Conservation (phyloP, 345 rosid species). For the Eucalyptus polyanthemos region DNA sequence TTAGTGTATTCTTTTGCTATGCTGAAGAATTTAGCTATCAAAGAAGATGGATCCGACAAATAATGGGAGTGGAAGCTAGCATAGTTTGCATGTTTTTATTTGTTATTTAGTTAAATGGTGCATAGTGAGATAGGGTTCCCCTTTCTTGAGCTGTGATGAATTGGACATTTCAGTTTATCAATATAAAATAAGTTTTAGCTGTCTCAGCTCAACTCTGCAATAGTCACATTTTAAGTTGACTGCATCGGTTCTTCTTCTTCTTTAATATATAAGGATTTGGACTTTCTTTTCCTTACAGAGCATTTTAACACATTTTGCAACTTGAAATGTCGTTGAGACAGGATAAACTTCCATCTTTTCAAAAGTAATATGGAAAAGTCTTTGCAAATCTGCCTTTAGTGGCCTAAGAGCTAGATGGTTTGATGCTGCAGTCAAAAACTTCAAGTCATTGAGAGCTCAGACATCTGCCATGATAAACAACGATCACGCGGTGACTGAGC, state of each 20-base stretch:
- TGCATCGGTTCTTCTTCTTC: background rate
- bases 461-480: conserved; percentile 25
- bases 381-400: background rate
- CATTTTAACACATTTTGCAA: background rate
- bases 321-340: background rate
- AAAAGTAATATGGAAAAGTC: background rate
- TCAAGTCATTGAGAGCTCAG: conserved; percentile 41
- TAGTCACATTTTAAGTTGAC: background rate
- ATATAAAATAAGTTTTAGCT: background rate
- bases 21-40: background rate
- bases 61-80: background rate
- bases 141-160: background rate
- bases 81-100: background rate
- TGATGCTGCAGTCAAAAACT: conserved; percentile 36
- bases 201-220: background rate
- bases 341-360: background rate
- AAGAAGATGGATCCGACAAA: background rate
- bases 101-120: background rate
- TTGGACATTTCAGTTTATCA: background rate
- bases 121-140: background rate
- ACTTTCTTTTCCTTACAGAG: background rate
- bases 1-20: background rate
- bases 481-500: conserved; percentile 22
- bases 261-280: background rate
- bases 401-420: background rate